phyloP scores from a whole-genome alignment of 2,329 filamentous ascomycete genomes.

The Magnaporthiopsis poae region DNA sequence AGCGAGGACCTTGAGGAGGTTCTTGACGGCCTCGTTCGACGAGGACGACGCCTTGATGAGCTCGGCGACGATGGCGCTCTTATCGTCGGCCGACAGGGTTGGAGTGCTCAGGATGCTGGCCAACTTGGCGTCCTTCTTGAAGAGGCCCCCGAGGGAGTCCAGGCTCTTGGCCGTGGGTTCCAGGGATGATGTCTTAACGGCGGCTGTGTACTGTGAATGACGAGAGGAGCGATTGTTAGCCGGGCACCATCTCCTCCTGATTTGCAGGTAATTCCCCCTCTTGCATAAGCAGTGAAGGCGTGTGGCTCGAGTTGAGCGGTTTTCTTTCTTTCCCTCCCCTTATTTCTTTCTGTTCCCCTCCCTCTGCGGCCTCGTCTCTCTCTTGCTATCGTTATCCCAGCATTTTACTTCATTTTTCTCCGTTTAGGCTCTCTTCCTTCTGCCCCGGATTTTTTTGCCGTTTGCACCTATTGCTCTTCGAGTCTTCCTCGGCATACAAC shows the following conservation, averaged over 20 bases:
- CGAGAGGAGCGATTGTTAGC: slow-evolving; percentile 2
- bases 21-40: slow-evolving; percentile 77
- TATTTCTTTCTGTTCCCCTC: neutral
- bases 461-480: neutral
- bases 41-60: slow-evolving; percentile 67
- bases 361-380: neutral
- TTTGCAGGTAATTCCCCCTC: neutral
- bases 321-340: neutral
- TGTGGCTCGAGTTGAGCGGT: neutral
- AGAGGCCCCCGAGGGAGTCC: slow-evolving; percentile 56
- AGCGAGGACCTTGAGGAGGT: slow-evolving; percentile 82
- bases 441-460: neutral
- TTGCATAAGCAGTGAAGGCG: neutral
- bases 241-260: neutral
- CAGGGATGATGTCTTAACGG: slow-evolving; percentile 75
- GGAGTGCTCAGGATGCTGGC: slow-evolving; percentile 65
- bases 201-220: slow-evolving; percentile 74
- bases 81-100: slow-evolving; percentile 69
- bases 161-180: slow-evolving; percentile 78
- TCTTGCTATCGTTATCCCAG: neutral
- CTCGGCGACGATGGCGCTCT: slow-evolving; percentile 76
- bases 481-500: neutral
- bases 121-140: slow-evolving; percentile 79
- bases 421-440: neutral
- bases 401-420: neutral